Evolutionary conservation across 1,139 yeast genomes (phyloP).

Genomic region (Protomyces inouyei): DNA sequence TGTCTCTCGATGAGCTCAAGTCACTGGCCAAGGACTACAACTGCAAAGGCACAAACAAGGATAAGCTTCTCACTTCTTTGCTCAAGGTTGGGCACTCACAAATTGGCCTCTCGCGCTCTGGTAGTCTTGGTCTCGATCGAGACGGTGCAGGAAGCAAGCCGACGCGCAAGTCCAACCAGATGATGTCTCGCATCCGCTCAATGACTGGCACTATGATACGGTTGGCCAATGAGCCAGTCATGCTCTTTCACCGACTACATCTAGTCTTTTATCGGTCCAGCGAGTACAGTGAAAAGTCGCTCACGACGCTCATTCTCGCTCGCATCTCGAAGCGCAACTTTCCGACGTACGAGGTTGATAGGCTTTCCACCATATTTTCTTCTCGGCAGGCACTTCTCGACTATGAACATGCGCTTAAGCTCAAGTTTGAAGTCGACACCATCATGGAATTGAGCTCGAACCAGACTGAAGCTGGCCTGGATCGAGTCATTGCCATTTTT

Average conservation of each 20-base stretch:
- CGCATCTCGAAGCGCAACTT: conserved; percentile 30
- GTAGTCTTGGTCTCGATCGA: conserved; percentile 28
- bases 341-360: conserved; percentile 30
- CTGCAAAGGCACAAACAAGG: conserved; percentile 27
- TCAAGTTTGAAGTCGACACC: conserved; percentile 18
- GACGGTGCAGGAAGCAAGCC: conserved; percentile 27
- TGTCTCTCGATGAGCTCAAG: conserved; percentile 31
- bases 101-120: conserved; percentile 26
- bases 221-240: conserved; percentile 9
- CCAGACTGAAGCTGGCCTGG: conserved; percentile 21
- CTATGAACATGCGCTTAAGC: conserved; percentile 27
- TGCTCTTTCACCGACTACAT: conserved; percentile 31
- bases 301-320: conserved; percentile 31
- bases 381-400: conserved; percentile 28
- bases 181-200: conserved; percentile 23
- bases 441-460: conserved; percentile 19
- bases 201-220: conserved; percentile 29
- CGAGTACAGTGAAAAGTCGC: conserved; percentile 28
- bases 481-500: conserved; percentile 24
- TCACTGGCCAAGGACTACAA: conserved; percentile 26
- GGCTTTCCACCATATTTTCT: conserved; percentile 30
- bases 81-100: conserved; percentile 28
- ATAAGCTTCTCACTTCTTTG: conserved; percentile 26
- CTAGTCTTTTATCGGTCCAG: conserved; percentile 32
- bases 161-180: conserved; percentile 8